Conservation (phyloP, 306 rosid species). For the Citrullus mucosospermus region DNA sequence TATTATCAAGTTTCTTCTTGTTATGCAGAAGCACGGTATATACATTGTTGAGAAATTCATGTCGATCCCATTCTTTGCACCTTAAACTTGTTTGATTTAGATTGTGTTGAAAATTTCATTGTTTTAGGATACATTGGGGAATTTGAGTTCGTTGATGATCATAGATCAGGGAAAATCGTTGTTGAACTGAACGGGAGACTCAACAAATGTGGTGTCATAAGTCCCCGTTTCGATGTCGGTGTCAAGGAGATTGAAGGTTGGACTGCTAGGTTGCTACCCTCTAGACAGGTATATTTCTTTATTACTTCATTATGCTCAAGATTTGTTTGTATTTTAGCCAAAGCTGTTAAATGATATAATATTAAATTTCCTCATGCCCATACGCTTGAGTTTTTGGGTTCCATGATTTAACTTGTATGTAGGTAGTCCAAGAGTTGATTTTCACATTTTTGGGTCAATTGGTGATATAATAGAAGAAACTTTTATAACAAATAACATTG, state of each 20-base stretch:
- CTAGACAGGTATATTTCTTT: conserved; percentile 33
- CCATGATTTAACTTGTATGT: too few species aligned
- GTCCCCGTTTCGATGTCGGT: conserved; percentile 59
- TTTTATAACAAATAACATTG: background rate
- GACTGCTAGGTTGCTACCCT: conserved; percentile 59
- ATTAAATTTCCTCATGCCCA: too few species aligned
- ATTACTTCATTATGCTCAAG: background rate
- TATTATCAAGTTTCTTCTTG: conserved; percentile 25
- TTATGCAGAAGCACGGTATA: conserved; percentile 55
- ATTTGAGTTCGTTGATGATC: conserved; percentile 54
- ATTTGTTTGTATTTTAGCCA: background rate
- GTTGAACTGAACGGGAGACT: conserved; percentile 55
- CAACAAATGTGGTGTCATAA: conserved; percentile 55
- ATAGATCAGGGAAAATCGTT: conserved; percentile 52
- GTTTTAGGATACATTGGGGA: conserved; percentile 47
- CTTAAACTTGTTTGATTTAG: background rate
- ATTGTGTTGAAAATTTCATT: background rate
- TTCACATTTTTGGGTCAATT: too few species aligned
- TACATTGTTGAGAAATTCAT: background rate
- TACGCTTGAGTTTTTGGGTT: too few species aligned
- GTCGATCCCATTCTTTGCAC: background rate
- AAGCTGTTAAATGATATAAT: too few species aligned
- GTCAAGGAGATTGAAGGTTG: conserved; percentile 57
- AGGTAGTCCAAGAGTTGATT: too few species aligned
- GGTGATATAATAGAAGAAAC: too few species aligned